Conservation (phyloP, 495 filamentous ascomycete species). For the Penicillium parvum region DNA sequence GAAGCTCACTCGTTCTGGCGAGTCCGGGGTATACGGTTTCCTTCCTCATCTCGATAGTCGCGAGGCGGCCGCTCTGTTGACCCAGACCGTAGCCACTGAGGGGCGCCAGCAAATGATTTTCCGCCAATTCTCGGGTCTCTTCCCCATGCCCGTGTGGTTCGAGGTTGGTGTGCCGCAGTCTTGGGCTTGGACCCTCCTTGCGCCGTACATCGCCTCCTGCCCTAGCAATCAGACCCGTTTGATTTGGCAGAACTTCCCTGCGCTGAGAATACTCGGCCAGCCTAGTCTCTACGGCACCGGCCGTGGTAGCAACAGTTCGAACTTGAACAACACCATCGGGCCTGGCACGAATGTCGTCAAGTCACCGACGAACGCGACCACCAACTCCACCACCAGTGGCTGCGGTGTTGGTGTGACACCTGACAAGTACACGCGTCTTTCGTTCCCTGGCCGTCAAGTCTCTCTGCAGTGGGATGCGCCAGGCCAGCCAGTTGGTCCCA, state of each 20-base stretch:
- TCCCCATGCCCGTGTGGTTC: conserved; percentile 85
- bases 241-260: conserved; percentile 87
- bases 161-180: conserved; percentile 76
- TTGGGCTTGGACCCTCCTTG: conserved; percentile 82
- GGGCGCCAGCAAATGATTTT: conserved; percentile 86
- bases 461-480: conserved; percentile 69
- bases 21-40: conserved; percentile 82
- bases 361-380: conserved; percentile 14
- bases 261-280: conserved; percentile 68
- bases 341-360: conserved; percentile 33
- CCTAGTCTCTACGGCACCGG: conserved; percentile 58
- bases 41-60: conserved; percentile 75
- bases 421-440: conserved; percentile 63
- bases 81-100: conserved; percentile 77
- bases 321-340: conserved; percentile 35
- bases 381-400: conserved; percentile 38
- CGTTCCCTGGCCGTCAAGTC: conserved; percentile 70
- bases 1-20: conserved; percentile 77
- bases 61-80: conserved; percentile 65
- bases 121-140: conserved; percentile 79
- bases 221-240: conserved; percentile 69
- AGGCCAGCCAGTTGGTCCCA: conserved; percentile 68
- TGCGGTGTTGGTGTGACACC: conserved; percentile 52
- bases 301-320: conserved; percentile 47
- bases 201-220: conserved; percentile 79